Percentiles rank a stretch among this genome's conserved stretches.
Evolutionary conservation across 805 yeast genomes (phyloP).

Genomic region (Saccharomycopsis fibuligera): DNA sequence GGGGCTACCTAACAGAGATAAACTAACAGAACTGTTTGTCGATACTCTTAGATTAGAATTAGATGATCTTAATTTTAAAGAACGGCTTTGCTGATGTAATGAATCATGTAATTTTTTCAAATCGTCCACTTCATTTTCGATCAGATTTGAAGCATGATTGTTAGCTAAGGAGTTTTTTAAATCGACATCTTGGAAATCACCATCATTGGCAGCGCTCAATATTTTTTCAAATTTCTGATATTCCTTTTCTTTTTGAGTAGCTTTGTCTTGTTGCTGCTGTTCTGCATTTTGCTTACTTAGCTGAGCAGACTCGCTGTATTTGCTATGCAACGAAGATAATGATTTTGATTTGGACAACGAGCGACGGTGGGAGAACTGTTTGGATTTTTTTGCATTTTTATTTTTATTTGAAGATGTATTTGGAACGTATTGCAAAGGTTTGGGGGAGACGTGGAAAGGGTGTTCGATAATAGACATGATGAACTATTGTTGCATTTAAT

Average conservation of each 20-base stretch:
- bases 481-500: no score
- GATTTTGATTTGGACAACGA: background rate
- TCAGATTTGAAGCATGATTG: background rate
- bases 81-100: constrained; percentile 7
- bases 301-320: background rate
- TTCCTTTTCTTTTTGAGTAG: background rate
- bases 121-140: constrained; percentile 10
- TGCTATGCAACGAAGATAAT: background rate
- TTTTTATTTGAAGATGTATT: background rate
- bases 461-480: no score
- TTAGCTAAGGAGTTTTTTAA: background rate
- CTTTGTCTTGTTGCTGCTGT: background rate
- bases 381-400: background rate
- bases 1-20: constrained; percentile 10
- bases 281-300: background rate
- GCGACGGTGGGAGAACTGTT: background rate
- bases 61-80: constrained; percentile 7
- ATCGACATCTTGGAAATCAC: constrained; percentile 21
- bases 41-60: constrained; percentile 2
- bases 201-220: constrained; percentile 6
- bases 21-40: background rate
- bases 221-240: background rate
- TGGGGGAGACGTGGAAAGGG: no score
- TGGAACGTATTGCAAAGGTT: no score
- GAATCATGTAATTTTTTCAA: constrained; percentile 17